Percentiles rank a stretch among this genome's conserved stretches.
Evolutionary conservation across 1,139 yeast species (phyloP).

Genomic region (Suhomyces guaymorum): DNA sequence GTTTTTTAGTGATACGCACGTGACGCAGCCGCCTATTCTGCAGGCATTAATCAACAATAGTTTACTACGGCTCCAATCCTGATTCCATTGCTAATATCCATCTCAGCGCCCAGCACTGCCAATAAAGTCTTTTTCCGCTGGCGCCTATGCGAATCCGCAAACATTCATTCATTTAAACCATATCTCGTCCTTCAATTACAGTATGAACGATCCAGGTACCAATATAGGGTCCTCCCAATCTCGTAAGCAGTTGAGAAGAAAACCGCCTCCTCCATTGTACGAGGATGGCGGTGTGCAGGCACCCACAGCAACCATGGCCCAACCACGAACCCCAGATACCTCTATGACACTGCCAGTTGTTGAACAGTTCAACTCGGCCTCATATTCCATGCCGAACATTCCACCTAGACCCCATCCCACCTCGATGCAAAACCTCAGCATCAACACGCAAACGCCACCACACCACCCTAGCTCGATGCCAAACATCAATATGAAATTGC

Average conservation of each 20-base stretch:
- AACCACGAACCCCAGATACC: not conserved
- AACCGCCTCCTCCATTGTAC: constrained; percentile 30
- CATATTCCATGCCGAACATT: constrained; percentile 3
- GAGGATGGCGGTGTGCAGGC: constrained; percentile 1
- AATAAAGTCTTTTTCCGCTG: not conserved
- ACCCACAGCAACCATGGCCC: not conserved
- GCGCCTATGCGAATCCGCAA: not conserved
- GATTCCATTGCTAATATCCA: not conserved
- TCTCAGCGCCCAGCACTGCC: not conserved
- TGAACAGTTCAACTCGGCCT: not conserved
- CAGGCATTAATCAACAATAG: constrained; percentile 1
- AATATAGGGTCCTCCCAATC: not conserved
- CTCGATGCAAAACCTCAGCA: constrained; percentile 1
- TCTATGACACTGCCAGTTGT: not conserved
- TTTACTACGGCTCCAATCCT: not conserved
- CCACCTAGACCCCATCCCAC: constrained; percentile 7
- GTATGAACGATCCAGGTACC: not conserved
- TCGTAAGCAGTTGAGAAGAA: constrained; percentile 23
- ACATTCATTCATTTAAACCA: not conserved
- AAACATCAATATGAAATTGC: too few relatives aligned
- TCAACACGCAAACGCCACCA: too few relatives aligned
- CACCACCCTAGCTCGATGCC: too few relatives aligned
- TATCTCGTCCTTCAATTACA: not conserved
- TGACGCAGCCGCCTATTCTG: constrained; percentile 4
- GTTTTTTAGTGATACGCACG: constrained; percentile 1